These are phyloP conservation scores for Herpotrichia juniperi DNA, from an alignment of 2,329 filamentous ascomycete genomes.

Conservation along the genomic window DNA sequence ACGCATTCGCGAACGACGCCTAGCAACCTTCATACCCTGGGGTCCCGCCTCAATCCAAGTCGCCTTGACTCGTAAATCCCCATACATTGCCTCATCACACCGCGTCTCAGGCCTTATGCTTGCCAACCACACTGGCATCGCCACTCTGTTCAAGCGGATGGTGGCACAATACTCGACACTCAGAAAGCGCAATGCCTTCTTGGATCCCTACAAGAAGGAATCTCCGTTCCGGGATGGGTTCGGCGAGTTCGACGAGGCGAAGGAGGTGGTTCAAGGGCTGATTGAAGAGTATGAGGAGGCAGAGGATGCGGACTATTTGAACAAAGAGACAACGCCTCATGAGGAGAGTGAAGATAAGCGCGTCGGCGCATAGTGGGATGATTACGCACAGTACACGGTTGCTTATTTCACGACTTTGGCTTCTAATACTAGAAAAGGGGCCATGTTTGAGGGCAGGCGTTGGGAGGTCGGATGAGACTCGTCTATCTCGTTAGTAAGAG, in stretches of 20 bases:
- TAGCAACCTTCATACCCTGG: slow-evolving; percentile 98
- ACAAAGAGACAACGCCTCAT: slow-evolving; percentile 64
- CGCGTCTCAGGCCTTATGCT: slow-evolving; percentile 96
- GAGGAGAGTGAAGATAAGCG: slow-evolving; percentile 42
- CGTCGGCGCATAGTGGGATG: slow-evolving; percentile 10
- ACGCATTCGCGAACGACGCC: slow-evolving; percentile 88
- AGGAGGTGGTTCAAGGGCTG: slow-evolving; percentile 87
- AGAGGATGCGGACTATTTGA: slow-evolving; percentile 88
- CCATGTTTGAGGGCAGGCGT: background rate
- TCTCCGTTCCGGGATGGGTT: slow-evolving; percentile 90
- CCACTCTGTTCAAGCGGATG: slow-evolving; percentile 95
- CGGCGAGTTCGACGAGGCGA: slow-evolving; percentile 92
- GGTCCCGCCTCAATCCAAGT: slow-evolving; percentile 97
- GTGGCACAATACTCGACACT: slow-evolving; percentile 91
- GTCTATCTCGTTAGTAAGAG: background rate
- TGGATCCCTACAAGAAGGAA: slow-evolving; percentile 96
- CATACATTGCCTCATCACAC: slow-evolving; percentile 92
- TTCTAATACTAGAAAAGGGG: background rate
- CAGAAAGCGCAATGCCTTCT: slow-evolving; percentile 94
- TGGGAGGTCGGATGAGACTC: background rate
- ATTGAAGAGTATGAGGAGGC: slow-evolving; percentile 96
- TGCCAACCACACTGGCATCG: slow-evolving; percentile 96
- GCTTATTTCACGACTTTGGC: background rate
- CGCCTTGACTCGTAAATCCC: slow-evolving; percentile 92
- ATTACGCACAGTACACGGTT: background rate